phyloP scores from a whole-genome alignment of 306 rosid genomes.

The Dalbergia cultrata region DNA sequence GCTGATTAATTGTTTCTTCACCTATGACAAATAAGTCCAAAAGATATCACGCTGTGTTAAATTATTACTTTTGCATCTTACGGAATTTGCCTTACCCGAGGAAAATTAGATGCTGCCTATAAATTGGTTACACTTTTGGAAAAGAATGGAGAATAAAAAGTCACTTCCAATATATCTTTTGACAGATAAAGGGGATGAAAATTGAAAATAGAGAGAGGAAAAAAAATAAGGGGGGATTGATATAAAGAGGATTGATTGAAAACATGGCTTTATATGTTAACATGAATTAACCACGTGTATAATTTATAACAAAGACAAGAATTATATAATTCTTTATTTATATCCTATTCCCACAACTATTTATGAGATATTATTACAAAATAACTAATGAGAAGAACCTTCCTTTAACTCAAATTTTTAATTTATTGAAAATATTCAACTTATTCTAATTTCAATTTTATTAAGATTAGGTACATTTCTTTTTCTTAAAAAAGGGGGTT shows the following conservation, averaged over 20 bases:
- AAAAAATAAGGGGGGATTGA: not conserved
- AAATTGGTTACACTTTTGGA: constrained; percentile 46
- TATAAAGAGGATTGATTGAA: not conserved
- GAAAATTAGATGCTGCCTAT: constrained; percentile 48
- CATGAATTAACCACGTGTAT: too few relatives aligned
- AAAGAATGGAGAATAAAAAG: constrained; percentile 40
- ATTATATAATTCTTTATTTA: too few relatives aligned
- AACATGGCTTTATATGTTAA: not conserved
- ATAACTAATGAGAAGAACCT: too few relatives aligned
- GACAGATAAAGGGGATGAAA: not conserved
- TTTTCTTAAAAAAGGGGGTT: too few relatives aligned
- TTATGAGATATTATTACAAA: too few relatives aligned
- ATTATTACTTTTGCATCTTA: constrained; percentile 35
- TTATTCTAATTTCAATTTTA: too few relatives aligned
- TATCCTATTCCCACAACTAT: too few relatives aligned
- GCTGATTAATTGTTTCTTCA: not conserved
- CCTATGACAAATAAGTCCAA: not conserved
- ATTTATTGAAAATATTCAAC: too few relatives aligned
- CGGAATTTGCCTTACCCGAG: constrained; percentile 37
- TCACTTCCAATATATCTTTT: constrained; percentile 39
- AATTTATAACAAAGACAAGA: too few relatives aligned
- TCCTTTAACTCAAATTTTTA: too few relatives aligned
- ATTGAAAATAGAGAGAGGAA: not conserved
- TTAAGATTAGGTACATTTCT: too few relatives aligned
- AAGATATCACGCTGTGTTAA: constrained; percentile 35